Conservation (phyloP, 768 basidiomycete species). For the Pulveroboletus frians region DNA sequence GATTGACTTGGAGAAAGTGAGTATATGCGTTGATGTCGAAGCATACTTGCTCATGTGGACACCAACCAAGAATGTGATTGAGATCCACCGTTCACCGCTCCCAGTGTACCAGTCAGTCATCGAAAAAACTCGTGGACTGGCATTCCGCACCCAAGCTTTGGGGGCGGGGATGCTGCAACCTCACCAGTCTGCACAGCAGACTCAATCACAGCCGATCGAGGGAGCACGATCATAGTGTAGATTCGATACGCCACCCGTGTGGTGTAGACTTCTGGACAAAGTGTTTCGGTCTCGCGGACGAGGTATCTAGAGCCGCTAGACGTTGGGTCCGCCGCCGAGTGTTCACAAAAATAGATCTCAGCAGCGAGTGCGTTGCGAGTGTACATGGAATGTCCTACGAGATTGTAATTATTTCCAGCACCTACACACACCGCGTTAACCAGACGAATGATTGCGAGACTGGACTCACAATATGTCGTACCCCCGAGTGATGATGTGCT, state of each 20-base stretch:
- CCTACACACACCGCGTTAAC: slow-evolving; percentile 17
- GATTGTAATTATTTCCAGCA: slow-evolving; percentile 33
- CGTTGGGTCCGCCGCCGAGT: not conserved
- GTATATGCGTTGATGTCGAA: not conserved
- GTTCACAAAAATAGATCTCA: not conserved
- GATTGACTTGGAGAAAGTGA: slow-evolving; percentile 92
- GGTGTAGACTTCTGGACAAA: slow-evolving; percentile 11
- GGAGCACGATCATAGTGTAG: slow-evolving; percentile 20
- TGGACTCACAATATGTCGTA: slow-evolving; percentile 42
- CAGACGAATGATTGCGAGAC: not conserved
- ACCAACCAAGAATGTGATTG: slow-evolving; percentile 80
- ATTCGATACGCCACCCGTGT: not conserved
- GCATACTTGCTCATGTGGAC: slow-evolving; percentile 3
- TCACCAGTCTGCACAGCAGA: slow-evolving; percentile 29
- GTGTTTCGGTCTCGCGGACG: not conserved
- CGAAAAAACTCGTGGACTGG: slow-evolving; percentile 89
- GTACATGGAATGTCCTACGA: not conserved
- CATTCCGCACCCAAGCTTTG: slow-evolving; percentile 85
- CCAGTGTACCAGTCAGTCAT: slow-evolving; percentile 93
- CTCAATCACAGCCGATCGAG: slow-evolving; percentile 27
- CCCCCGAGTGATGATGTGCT: slow-evolving; percentile 34
- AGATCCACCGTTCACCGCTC: slow-evolving; percentile 84
- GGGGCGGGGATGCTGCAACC: slow-evolving; percentile 65
- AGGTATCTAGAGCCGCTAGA: no score
- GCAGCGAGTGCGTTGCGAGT: not conserved